phyloP scores from a whole-genome alignment of 2,329 filamentous ascomycete genomes.

The Ceratocystiopsis brevicomis region DNA sequence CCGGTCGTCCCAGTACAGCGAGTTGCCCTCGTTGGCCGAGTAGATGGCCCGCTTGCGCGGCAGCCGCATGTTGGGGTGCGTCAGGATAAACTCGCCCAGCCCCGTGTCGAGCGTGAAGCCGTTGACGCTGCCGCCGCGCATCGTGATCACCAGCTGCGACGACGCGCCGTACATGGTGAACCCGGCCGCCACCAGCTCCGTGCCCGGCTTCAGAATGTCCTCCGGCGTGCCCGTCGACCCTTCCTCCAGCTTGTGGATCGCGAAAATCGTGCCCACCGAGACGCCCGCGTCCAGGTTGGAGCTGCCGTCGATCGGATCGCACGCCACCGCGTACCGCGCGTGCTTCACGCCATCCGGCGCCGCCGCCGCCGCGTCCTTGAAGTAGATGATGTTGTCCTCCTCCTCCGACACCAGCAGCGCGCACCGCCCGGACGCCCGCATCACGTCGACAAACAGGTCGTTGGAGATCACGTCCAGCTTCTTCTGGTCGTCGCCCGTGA shows the following conservation, averaged over 20 bases:
- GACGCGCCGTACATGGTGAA: conserved; percentile 99
- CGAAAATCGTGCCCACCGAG: conserved; percentile 94
- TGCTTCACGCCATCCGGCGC: conserved; percentile 32
- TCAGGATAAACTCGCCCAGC: conserved; percentile 95
- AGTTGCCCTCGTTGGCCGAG: conserved; percentile 97
- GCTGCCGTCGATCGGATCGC: conserved; percentile 93
- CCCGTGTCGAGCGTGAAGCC: conserved; percentile 96
- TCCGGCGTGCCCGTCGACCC: conserved; percentile 56
- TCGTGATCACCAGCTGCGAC: conserved; percentile 88
- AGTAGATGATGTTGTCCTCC: conserved; percentile 81
- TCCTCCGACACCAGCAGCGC: conserved; percentile 93
- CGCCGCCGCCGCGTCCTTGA: conserved; percentile 28
- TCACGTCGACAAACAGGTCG: conserved; percentile 88
- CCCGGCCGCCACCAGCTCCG: conserved; percentile 80
- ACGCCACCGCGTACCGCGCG: conserved; percentile 83
- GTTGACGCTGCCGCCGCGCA: conserved; percentile 82
- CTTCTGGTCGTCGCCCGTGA: conserved; percentile 95
- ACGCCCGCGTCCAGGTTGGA: conserved; percentile 97
- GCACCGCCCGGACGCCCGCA: conserved; percentile 82
- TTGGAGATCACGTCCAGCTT: conserved; percentile 99
- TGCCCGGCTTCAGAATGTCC: conserved; percentile 76
- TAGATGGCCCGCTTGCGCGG: conserved; percentile 73
- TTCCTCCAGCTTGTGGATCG: conserved; percentile 74
- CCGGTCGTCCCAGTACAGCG: conserved; percentile 80
- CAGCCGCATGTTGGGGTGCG: conserved; percentile 84